Base-by-base conservation (phyloP, 1,284 basidiomycete species). In the Ceratobasidium sp. region DNA sequence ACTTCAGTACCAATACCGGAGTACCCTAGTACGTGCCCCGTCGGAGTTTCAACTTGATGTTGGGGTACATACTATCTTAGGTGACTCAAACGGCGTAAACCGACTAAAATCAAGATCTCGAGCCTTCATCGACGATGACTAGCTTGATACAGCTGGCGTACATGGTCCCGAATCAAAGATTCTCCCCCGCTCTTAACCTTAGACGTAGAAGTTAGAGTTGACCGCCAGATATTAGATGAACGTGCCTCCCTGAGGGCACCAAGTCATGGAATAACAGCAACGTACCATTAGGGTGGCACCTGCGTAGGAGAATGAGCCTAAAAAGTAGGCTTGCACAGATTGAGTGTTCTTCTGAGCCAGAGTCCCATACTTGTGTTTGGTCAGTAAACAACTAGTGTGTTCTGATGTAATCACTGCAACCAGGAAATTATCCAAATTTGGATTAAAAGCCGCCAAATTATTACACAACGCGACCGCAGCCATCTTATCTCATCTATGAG, bases 1-100 rank as follows among this genome's bases (percentile, higher is more conserved):
- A 28, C 65, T 67, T 67, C 49, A 54, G 49, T 39, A 23, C 47
- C 54, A 54, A 47, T 23, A 37, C 64, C 45, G 31, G 26, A 31
- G 47, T 23, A 8, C 8, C 49, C 65, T 53, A 39, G 35, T 51
- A 7, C 42, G 23, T 26, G 17, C 10, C 26, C 28, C 11, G 23
- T 58, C 67, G 67, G 67, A 69, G 67, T 69, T 54, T 53, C 37
- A 45, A 69, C 35, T 45, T 7, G n/a, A 39, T 54, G 42, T 54
- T 7, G 20, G 33, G 11, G 58, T 11, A 39, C 33, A 39, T 37
- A 56, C 56, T 51, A 37, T 20, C 17, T 53, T 26, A 58, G 4
- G 35, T 69, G 54, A 69, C 67, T 69, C 51, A 69, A 42, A 45
- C 67, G 54, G 67, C 53, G 53, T 33, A 20, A 26, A 31, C 53